Evolutionary conservation across 2,329 filamentous ascomycete species (phyloP).

Genomic region (Cytospora piceicola): DNA sequence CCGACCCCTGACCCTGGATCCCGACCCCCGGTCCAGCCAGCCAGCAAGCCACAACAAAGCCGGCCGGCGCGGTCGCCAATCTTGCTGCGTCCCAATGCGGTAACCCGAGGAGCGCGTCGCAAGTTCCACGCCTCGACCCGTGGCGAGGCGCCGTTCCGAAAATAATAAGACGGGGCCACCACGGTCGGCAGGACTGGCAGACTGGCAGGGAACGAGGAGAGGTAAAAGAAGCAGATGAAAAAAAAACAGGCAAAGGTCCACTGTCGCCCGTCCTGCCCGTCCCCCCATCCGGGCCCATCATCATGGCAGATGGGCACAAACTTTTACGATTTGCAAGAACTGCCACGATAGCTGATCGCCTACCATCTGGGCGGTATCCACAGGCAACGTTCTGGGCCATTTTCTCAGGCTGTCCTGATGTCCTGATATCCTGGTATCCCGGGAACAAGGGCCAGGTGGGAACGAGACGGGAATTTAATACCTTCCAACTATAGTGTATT

Average conservation of each 20-base stretch:
- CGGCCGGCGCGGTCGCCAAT: conserved; percentile 10
- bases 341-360: neutral
- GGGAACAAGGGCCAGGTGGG: neutral
- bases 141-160: conserved; percentile 8
- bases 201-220: conserved; percentile 3
- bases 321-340: neutral
- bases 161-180: conserved; percentile 23
- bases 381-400: neutral
- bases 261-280: neutral
- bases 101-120: conserved; percentile 25
- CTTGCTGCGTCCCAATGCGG: conserved; percentile 22
- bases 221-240: neutral
- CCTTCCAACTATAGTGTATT: no score
- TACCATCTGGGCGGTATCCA: neutral
- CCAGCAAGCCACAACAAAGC: neutral
- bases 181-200: conserved; percentile 4
- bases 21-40: neutral
- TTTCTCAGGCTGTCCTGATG: no score
- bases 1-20: neutral
- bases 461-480: neutral
- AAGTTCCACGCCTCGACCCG: neutral
- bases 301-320: no score
- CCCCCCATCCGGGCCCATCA: neutral
- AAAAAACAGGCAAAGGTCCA: neutral
- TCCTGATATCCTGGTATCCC: neutral